Evolutionary conservation across 2,329 filamentous ascomycete species (phyloP).

Genomic region (Dothideomycetidae sp.): DNA sequence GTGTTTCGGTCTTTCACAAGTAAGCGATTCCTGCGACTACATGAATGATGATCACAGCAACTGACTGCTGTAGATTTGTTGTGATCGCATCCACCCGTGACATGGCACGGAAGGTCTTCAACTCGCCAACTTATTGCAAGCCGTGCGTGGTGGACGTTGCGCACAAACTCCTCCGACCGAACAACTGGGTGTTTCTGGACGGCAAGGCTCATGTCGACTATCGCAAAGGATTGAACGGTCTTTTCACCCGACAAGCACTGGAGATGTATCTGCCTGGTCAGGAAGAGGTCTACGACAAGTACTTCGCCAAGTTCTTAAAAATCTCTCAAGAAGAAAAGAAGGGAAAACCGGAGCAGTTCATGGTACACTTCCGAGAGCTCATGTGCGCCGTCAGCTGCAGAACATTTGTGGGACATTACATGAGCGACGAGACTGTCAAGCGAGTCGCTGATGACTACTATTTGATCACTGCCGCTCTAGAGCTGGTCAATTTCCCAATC

Average conservation of each 20-base stretch:
- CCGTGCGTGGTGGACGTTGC: slow-evolving; percentile 92
- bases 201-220: slow-evolving; percentile 92
- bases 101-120: slow-evolving; percentile 93
- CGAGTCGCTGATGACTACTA: slow-evolving; percentile 96
- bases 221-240: slow-evolving; percentile 85
- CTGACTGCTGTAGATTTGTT: slow-evolving; percentile 57
- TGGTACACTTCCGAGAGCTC: slow-evolving; percentile 82
- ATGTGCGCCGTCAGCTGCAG: slow-evolving; percentile 91
- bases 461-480: slow-evolving; percentile 84
- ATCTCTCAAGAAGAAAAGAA: slow-evolving; percentile 50
- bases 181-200: slow-evolving; percentile 96
- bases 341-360: slow-evolving; percentile 70
- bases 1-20: slow-evolving; percentile 99
- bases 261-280: slow-evolving; percentile 80
- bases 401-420: slow-evolving; percentile 95
- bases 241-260: slow-evolving; percentile 86
- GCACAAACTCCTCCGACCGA: slow-evolving; percentile 77
- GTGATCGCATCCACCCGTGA: slow-evolving; percentile 92
- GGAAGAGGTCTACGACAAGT: slow-evolving; percentile 78
- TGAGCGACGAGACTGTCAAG: slow-evolving; percentile 77
- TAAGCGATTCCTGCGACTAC: slow-evolving; percentile 28
- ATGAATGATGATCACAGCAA: background rate
- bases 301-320: slow-evolving; percentile 66
- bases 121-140: slow-evolving; percentile 82
- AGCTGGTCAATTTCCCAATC: slow-evolving; percentile 96